These are phyloP conservation scores for Leccinum griseonigrum DNA, from an alignment of 1,284 basidiomycete genomes.

Conservation along the genomic window DNA sequence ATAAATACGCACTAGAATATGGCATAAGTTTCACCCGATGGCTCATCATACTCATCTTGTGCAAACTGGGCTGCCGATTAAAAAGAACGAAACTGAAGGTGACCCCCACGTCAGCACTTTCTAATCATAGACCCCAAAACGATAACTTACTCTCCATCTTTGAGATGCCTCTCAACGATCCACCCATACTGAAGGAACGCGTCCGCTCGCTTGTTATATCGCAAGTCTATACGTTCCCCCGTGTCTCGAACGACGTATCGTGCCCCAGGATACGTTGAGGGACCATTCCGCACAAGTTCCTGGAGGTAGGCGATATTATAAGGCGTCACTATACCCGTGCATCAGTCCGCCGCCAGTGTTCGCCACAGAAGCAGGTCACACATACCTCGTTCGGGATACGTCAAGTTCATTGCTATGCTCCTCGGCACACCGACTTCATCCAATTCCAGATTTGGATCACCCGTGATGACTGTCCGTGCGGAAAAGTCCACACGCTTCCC, in stretches of 20 bases:
- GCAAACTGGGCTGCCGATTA: constrained; percentile 97
- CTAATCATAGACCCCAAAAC: background rate
- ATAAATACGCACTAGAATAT: constrained; percentile 81
- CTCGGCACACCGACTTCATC: constrained; percentile 98
- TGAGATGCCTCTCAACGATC: constrained; percentile 98
- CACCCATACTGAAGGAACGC: constrained; percentile 97
- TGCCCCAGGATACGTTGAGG: constrained; percentile 94
- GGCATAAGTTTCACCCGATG: constrained; percentile 98
- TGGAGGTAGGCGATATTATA: constrained; percentile 97
- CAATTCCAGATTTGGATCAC: constrained; percentile 95
- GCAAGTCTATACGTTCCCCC: constrained; percentile 95
- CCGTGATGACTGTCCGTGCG: constrained; percentile 98
- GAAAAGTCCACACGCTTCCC: constrained; percentile 99
- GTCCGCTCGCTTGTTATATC: constrained; percentile 98
- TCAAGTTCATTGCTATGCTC: constrained; percentile 97
- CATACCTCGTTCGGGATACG: constrained; percentile 93
- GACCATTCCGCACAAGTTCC: constrained; percentile 95
- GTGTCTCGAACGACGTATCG: constrained; percentile 98
- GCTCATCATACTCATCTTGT: constrained; percentile 99
- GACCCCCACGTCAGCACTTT: constrained; percentile 8
- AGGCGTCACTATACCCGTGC: constrained; percentile 72
- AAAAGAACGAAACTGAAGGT: constrained; percentile 82
- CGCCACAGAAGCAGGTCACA: constrained; percentile 3
- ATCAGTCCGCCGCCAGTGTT: constrained; percentile 1
- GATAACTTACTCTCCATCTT: constrained; percentile 88